Evolutionary conservation across 768 basidiomycete species (phyloP).

Genomic region (Galerina marginata): DNA sequence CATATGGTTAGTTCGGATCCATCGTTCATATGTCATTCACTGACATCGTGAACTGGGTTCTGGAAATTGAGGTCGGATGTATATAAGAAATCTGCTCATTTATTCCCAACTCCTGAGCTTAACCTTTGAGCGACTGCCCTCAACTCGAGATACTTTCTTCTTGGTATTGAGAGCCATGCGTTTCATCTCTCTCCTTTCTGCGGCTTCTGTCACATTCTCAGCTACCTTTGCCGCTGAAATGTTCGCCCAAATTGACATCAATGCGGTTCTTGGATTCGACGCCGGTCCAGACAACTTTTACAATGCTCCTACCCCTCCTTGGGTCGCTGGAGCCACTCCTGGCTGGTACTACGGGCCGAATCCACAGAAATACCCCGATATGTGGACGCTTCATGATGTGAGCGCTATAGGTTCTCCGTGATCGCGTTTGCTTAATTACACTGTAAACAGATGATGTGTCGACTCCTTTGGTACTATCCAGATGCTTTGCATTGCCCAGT

Average conservation of each 20-base stretch:
- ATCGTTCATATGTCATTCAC: conserved; percentile 5
- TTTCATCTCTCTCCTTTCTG: neutral
- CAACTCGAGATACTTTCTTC: neutral
- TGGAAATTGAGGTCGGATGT: neutral
- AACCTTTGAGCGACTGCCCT: neutral
- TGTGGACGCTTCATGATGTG: conserved; percentile 31
- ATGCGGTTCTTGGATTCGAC: conserved; percentile 18
- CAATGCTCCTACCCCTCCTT: conserved; percentile 40
- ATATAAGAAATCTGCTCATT: neutral
- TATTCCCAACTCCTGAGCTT: neutral
- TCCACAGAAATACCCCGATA: conserved; percentile 24
- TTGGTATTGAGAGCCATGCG: neutral
- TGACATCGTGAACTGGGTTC: neutral
- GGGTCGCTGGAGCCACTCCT: conserved; percentile 31
- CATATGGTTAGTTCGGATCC: conserved; percentile 3
- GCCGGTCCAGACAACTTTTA: conserved; percentile 32
- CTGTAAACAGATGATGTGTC: conserved; percentile 1
- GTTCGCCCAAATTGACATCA: conserved; percentile 5
- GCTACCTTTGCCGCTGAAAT: conserved; percentile 5
- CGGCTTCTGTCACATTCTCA: neutral
- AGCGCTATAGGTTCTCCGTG: neutral
- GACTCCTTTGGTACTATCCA: conserved; percentile 11
- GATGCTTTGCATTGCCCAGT: conserved; percentile 9
- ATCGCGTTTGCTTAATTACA: no score
- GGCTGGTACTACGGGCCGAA: conserved; percentile 46